Conservation (phyloP, 1,284 basidiomycete genomes). For the Cerioporus squamosus region DNA sequence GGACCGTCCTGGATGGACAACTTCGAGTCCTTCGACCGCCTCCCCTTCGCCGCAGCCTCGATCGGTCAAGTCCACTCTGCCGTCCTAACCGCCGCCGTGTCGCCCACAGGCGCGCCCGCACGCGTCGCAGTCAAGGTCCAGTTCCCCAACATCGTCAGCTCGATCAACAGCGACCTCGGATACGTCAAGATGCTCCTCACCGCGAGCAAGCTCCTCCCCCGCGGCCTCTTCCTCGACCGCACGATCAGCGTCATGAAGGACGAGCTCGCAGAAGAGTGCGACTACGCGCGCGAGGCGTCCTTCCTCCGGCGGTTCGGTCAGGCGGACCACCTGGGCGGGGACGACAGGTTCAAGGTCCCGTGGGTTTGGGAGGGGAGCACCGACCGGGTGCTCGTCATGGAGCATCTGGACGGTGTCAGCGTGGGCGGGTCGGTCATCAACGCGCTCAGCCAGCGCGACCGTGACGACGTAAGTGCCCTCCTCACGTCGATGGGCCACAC, state of each 20-base stretch:
- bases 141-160: slow-evolving; percentile 90
- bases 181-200: slow-evolving; percentile 87
- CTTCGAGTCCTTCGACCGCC: slow-evolving; percentile 81
- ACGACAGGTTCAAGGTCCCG: slow-evolving; percentile 82
- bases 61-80: slow-evolving; percentile 97
- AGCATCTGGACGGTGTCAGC: slow-evolving; percentile 83
- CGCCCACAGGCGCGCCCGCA: slow-evolving; percentile 57
- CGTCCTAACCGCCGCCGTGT: slow-evolving; percentile 53
- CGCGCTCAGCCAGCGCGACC: slow-evolving; percentile 61
- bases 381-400: slow-evolving; percentile 87
- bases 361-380: slow-evolving; percentile 87
- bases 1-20: slow-evolving; percentile 77
- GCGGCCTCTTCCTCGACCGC: slow-evolving; percentile 88
- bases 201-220: slow-evolving; percentile 82
- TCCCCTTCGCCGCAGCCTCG: slow-evolving; percentile 95
- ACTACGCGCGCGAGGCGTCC: slow-evolving; percentile 88
- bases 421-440: slow-evolving; percentile 70
- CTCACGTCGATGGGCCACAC: neutral
- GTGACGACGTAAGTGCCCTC: slow-evolving; percentile 70
- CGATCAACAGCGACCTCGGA: slow-evolving; percentile 87
- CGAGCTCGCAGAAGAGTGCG: slow-evolving; percentile 95
- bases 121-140: slow-evolving; percentile 94
- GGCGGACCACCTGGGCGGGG: slow-evolving; percentile 53
- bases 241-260: slow-evolving; percentile 89
- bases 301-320: slow-evolving; percentile 71